Conservation (phyloP, 169 alveolate species). For the Plasmodium gaboni region DNA sequence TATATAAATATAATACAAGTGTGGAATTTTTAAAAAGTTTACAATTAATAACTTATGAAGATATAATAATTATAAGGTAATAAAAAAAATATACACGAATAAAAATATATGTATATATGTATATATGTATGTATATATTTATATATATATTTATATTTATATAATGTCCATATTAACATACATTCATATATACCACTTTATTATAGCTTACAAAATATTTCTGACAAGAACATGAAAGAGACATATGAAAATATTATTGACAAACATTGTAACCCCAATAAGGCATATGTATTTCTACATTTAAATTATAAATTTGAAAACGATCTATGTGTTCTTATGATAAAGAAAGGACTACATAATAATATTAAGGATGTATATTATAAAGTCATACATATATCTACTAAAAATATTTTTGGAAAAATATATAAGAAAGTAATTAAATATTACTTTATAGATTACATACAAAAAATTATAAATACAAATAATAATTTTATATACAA, state of each 20-base stretch:
- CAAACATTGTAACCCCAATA: not conserved
- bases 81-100: no score
- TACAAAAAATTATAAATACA: not conserved
- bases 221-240: not conserved
- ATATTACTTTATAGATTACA: slow-evolving; percentile 8
- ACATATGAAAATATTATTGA: not conserved
- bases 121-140: not conserved
- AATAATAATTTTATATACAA: not conserved
- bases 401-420: slow-evolving; percentile 28
- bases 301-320: slow-evolving; percentile 11
- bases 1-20: not conserved
- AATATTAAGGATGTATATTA: slow-evolving; percentile 9
- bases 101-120: not conserved
- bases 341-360: not conserved
- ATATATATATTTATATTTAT: no score
- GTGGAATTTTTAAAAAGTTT: not conserved
- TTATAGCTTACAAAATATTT: slow-evolving; percentile 15
- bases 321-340: not conserved
- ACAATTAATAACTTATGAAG: slow-evolving; percentile 7
- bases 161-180: no score
- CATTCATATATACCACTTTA: not conserved
- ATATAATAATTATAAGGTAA: slow-evolving; percentile 52
- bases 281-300: slow-evolving; percentile 18
- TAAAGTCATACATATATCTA: not conserved
- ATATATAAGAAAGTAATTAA: slow-evolving; percentile 5